These are phyloP conservation scores for Aspergillus viridinutans DNA, from an alignment of 2,329 filamentous ascomycete genomes.

Conservation along the genomic window DNA sequence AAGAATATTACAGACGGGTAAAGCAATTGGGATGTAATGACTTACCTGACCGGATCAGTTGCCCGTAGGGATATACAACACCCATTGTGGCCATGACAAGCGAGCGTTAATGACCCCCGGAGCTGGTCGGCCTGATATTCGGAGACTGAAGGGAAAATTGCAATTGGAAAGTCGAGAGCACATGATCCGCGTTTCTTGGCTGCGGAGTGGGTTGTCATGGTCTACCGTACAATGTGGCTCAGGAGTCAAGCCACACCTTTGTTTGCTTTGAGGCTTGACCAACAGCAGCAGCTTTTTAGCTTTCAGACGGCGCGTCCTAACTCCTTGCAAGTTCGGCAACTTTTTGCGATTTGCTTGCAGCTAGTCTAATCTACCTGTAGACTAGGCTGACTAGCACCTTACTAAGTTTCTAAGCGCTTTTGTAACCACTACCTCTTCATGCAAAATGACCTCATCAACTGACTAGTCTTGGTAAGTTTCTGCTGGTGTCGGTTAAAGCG, in stretches of 20 bases:
- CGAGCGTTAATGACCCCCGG: neutral
- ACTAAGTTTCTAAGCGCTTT: neutral
- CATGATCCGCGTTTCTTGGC: constrained; percentile 7
- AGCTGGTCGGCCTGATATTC: neutral
- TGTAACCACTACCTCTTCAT: neutral
- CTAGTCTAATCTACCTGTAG: neutral
- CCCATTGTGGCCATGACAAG: constrained; percentile 37
- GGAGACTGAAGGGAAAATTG: constrained; percentile 28
- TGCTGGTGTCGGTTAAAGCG: neutral
- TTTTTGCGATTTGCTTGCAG: neutral
- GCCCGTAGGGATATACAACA: constrained; percentile 34
- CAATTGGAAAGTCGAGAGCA: constrained; percentile 9
- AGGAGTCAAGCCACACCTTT: neutral
- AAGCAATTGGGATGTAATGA: neutral
- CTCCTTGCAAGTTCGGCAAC: neutral
- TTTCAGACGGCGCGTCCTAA: neutral
- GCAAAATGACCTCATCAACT: neutral
- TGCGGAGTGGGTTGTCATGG: constrained; percentile 19
- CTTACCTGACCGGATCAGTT: constrained; percentile 37
- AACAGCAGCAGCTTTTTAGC: neutral
- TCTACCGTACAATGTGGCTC: constrained; percentile 12
- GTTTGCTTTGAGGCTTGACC: neutral
- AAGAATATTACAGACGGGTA: neutral
- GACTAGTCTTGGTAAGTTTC: neutral
- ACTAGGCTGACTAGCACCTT: neutral